Evolutionary conservation across 2,329 filamentous ascomycete species (phyloP).

Genomic region (Ceratocystis albifundus): DNA sequence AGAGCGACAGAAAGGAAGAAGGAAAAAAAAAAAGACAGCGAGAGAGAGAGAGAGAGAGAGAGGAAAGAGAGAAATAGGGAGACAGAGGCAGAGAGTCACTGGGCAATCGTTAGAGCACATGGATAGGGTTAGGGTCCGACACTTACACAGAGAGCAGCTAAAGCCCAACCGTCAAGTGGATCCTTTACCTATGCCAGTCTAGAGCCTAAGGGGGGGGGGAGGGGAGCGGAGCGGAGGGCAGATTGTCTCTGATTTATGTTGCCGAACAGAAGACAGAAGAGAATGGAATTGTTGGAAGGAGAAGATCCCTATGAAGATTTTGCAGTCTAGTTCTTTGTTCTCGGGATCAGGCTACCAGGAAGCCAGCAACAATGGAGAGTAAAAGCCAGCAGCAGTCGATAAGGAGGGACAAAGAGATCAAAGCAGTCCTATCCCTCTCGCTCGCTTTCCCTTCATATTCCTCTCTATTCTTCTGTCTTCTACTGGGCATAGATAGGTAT

Average conservation of each 20-base stretch:
- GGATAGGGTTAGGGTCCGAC: background rate
- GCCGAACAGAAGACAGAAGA: background rate
- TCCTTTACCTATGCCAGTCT: background rate
- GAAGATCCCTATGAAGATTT: background rate
- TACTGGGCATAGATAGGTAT: no score
- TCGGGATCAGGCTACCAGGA: background rate
- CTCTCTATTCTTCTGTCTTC: background rate
- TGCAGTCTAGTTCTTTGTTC: background rate
- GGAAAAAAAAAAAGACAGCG: background rate
- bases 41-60: background rate
- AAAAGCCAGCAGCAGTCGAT: background rate
- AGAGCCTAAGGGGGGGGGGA: background rate
- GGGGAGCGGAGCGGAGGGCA: no score
- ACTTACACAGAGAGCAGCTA: background rate
- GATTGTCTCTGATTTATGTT: background rate
- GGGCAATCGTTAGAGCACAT: no score
- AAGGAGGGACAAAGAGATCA: background rate
- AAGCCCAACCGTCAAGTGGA: background rate
- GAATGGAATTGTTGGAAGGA: slow-evolving; percentile 7
- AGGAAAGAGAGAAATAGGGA: background rate
- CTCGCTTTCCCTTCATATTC: background rate
- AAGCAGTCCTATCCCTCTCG: background rate
- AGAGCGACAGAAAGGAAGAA: background rate
- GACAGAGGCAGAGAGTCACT: background rate
- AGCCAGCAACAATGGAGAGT: background rate